Conservation (phyloP, 768 basidiomycete genomes). For the Auriscalpium vulgare region DNA sequence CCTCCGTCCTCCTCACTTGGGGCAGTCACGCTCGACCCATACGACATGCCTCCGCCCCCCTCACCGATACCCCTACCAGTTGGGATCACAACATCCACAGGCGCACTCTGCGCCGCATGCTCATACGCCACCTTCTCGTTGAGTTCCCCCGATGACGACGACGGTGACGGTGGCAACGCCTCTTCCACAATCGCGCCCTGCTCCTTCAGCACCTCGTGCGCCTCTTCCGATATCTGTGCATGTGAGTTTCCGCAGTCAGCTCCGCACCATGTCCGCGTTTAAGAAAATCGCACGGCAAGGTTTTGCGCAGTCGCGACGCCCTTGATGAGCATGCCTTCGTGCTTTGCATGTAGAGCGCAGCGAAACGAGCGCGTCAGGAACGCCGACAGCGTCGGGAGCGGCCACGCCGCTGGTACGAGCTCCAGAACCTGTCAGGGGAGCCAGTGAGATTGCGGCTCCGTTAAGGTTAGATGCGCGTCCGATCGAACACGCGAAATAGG, state of each 20-base stretch:
- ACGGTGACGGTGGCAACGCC: background rate
- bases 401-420: constrained; percentile 68
- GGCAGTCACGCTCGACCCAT: constrained; percentile 1
- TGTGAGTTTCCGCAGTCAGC: no score
- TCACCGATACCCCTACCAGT: background rate
- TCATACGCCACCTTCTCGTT: background rate
- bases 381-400: constrained; percentile 59
- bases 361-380: constrained; percentile 78
- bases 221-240: background rate
- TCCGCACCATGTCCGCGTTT: no score
- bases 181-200: constrained; percentile 2
- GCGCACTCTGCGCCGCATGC: background rate
- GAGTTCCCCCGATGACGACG: background rate
- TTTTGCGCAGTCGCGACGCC: constrained; percentile 75
- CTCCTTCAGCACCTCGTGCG: background rate
- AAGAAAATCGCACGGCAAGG: constrained; percentile 35
- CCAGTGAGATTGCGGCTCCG: background rate
- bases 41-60: background rate
- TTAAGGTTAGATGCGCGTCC: background rate
- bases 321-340: constrained; percentile 73
- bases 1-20: background rate
- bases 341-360: constrained; percentile 58
- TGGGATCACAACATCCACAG: background rate
- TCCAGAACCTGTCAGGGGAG: constrained; percentile 44
- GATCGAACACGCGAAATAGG: no score